Base-by-base conservation (phyloP, 2,329 filamentous ascomycete genomes). In the Harringtonia aguacate region DNA sequence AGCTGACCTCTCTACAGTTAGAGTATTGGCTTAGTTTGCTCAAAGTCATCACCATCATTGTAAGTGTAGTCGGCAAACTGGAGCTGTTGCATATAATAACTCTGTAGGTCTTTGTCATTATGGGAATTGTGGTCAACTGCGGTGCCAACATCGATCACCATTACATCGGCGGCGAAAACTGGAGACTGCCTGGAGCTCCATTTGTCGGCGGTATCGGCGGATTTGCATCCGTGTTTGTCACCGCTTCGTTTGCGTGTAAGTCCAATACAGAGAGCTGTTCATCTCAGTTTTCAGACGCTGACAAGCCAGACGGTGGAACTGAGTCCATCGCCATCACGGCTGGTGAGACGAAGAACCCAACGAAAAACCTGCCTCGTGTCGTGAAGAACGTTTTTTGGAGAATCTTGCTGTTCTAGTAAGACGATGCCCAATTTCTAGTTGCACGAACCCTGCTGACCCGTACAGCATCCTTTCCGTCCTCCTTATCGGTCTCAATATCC, bases 1-100 rank as follows among this genome's bases (percentile, higher is more conserved):
- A 36, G 18, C 9, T 10, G 4, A n/a, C n/a, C n/a, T n/a, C n/a
- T 33, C 13, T 34, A 13, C 30, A 46, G 43, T 18, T 86, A 24
- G 85, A 92, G 58, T 86, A 88, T 63, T 88, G 80, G 75, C 79
- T 89, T 53, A 79, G 82, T 9, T 76, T 70, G 46, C 77, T 90
- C 67, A 90, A 90, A 61, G 81, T 89, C 45, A 54, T 87, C 40
- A 85, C 83, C 24, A 76, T 89, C 28, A 44, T 84, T 21, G 46
- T 47, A 43, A n/a, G 39, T 20, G 4, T 29, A n/a, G n/a, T n/a
- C n/a, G n/a, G n/a, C n/a, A n/a, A n/a, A n/a, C n/a, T n/a, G n/a
- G n/a, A n/a, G n/a, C n/a, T n/a, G n/a, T n/a, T n/a, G n/a, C n/a
- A n/a, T n/a, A n/a, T n/a, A n/a, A 28, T 12, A 17, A 4, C 4